phyloP scores from a whole-genome alignment of 2,329 filamentous ascomycete species.

The Colletotrichum sublineola region DNA sequence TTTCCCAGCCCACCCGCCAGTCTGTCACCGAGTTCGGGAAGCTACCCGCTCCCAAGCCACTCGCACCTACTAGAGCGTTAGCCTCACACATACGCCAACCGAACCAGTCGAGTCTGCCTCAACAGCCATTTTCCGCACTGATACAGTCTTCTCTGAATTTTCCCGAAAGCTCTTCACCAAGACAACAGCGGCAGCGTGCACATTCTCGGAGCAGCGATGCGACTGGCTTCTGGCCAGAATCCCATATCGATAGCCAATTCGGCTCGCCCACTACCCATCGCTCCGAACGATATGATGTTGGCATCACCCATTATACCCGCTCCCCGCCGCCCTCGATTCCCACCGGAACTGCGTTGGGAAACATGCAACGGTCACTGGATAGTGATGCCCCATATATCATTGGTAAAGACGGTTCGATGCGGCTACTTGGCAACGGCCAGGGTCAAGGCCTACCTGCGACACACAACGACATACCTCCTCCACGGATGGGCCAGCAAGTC shows the following conservation, averaged over 20 bases:
- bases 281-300: constrained; percentile 31
- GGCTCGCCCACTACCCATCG: constrained; percentile 39
- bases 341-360: not conserved
- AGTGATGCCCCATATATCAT: constrained; percentile 49
- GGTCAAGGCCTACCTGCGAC: constrained; percentile 45
- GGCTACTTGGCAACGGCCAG: constrained; percentile 47
- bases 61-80: constrained; percentile 46
- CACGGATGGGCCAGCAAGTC: constrained; percentile 44
- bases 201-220: constrained; percentile 49
- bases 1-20: constrained; percentile 45
- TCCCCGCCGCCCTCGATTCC: constrained; percentile 25
- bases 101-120: constrained; percentile 45
- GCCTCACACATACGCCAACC: constrained; percentile 47
- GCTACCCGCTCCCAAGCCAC: constrained; percentile 51
- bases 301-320: constrained; percentile 30
- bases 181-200: constrained; percentile 41
- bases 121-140: constrained; percentile 27
- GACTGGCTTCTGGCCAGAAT: constrained; percentile 40
- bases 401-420: constrained; percentile 55
- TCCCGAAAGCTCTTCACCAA: constrained; percentile 43
- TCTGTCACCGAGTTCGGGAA: constrained; percentile 52
- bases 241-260: constrained; percentile 39
- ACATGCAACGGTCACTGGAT: constrained; percentile 26
- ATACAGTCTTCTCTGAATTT: constrained; percentile 44
- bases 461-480: constrained; percentile 41